Evolutionary conservation across 2,329 filamentous ascomycete species (phyloP), one percentile per base, ranked within the genome.

Genomic region (Fusarium sp.): DNA sequence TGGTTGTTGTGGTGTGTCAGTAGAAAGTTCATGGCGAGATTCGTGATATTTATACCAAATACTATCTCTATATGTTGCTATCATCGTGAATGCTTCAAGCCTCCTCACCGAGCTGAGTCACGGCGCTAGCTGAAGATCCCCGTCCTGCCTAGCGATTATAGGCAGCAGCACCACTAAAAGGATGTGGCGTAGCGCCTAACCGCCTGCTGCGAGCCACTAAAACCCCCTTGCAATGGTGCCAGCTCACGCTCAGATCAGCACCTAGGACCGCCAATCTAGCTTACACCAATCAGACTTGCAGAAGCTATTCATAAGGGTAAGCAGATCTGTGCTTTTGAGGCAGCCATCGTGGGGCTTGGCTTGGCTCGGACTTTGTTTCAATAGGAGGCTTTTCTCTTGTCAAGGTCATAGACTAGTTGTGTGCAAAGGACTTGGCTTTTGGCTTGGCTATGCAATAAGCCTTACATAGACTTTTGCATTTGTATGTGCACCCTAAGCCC

Each of bases 211-310:
- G 19, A 19, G 19, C 19, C 48, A 28, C 45, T 44, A n/a, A 29
- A 6, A 13, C n/a, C 19, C 19, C 42, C 28, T 58, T 47, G 24
- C 26, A 8, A 29, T 19, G 32, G 3, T 43, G 44, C 43, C 43
- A 61, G 25, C 35, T 35, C 52, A 65, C 29, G 62, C 62, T 65
- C 52, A 65, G 61, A 34, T 65, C 62, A 62, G 52, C 57, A 19
- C 22, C 12, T 19, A 9, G 3, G 10, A 3, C 2, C 10, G 15
- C 57, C 49, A 60, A 55, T 34, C 12, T 13, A 34, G n/a, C 11
- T 13, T 13, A 12, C 12, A n/a, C 4, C 12, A 6, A 6, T 6
- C 5, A 12, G 10, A 11, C 13, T 13, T 13, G 31, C 19, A 19
- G 19, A 19, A 19, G 19, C 19, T 19, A 19, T 19, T 11, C 11